Evolutionary conservation across 2,329 filamentous ascomycete species (phyloP).

Genomic region (Epicoccum sorghinum): DNA sequence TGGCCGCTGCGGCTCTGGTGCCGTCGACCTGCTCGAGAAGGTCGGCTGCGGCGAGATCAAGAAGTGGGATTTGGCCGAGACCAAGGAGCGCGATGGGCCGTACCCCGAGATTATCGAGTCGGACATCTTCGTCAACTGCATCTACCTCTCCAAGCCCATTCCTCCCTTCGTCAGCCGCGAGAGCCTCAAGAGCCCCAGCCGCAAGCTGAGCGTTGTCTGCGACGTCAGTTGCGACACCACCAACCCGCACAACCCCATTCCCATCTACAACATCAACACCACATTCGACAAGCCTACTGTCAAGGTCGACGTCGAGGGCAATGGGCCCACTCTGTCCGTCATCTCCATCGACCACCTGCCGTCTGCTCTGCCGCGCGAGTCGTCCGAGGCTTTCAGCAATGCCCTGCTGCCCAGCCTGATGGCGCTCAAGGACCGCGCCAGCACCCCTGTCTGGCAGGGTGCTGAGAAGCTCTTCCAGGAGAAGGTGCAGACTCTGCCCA

Average conservation of each 20-base stretch:
- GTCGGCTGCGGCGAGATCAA: constrained; percentile 75
- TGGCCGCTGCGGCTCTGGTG: constrained; percentile 84
- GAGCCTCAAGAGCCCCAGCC: constrained; percentile 68
- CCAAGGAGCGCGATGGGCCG: constrained; percentile 66
- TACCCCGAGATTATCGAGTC: constrained; percentile 77
- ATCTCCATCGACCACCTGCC: constrained; percentile 65
- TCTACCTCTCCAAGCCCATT: constrained; percentile 81
- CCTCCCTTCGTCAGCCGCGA: constrained; percentile 80
- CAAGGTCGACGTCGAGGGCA: constrained; percentile 66
- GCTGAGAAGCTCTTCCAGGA: constrained; percentile 85
- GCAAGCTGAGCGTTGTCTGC: constrained; percentile 73
- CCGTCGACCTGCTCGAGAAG: constrained; percentile 77
- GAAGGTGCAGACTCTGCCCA: constrained; percentile 75
- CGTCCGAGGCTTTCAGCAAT: constrained; percentile 81
- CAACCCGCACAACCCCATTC: constrained; percentile 74
- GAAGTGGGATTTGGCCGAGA: constrained; percentile 82
- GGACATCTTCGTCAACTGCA: constrained; percentile 59
- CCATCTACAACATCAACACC: constrained; percentile 83
- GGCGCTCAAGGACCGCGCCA: constrained; percentile 75
- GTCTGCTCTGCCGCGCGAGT: constrained; percentile 80
- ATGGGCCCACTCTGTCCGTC: constrained; percentile 70
- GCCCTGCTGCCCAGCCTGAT: constrained; percentile 79
- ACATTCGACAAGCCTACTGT: constrained; percentile 91
- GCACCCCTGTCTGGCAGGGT: constrained; percentile 78
- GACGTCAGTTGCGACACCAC: constrained; percentile 69